A percentile compares a stretch with the other conserved stretches of the same genome.
phyloP scores from a whole-genome alignment of 2,329 filamentous ascomycete genomes.

The Triangularia verruculosa region DNA sequence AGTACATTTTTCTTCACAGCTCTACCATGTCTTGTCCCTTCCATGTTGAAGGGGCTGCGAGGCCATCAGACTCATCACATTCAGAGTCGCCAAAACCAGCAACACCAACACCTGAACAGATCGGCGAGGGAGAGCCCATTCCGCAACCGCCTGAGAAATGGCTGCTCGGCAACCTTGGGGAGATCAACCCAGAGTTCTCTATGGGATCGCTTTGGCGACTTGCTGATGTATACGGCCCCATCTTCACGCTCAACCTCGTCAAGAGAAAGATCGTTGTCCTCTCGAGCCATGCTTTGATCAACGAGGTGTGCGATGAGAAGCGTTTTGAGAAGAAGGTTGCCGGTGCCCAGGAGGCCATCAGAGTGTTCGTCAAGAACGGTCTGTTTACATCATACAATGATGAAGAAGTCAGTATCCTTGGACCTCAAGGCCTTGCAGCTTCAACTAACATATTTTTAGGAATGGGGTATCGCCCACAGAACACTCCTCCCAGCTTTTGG shows the following conservation, averaged over 20 bases:
- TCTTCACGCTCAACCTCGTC: conserved; percentile 23
- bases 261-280: conserved; percentile 40
- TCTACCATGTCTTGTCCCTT: conserved; percentile 17
- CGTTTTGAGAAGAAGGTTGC: conserved; percentile 21
- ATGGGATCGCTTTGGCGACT: conserved; percentile 23
- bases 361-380: conserved; percentile 19
- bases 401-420: conserved; percentile 15
- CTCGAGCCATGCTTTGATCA: conserved; percentile 47
- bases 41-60: conserved; percentile 1
- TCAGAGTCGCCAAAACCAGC: neutral
- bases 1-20: too few relatives aligned
- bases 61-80: neutral
- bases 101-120: neutral
- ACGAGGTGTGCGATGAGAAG: conserved; percentile 31
- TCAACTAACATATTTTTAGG: conserved; percentile 5
- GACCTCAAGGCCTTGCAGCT: neutral
- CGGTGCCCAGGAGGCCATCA: conserved; percentile 16
- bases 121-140: conserved; percentile 18
- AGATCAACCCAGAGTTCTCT: conserved; percentile 27
- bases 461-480: conserved; percentile 23
- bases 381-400: conserved; percentile 22
- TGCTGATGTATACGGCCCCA: conserved; percentile 24
- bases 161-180: conserved; percentile 25
- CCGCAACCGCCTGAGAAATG: conserved; percentile 23
- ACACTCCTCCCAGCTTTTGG: conserved; percentile 22